Percentiles rank a stretch among this genome's conserved stretches.
Conservation (phyloP, 352 stramenopile species). For the Blastocystis sp. region DNA sequence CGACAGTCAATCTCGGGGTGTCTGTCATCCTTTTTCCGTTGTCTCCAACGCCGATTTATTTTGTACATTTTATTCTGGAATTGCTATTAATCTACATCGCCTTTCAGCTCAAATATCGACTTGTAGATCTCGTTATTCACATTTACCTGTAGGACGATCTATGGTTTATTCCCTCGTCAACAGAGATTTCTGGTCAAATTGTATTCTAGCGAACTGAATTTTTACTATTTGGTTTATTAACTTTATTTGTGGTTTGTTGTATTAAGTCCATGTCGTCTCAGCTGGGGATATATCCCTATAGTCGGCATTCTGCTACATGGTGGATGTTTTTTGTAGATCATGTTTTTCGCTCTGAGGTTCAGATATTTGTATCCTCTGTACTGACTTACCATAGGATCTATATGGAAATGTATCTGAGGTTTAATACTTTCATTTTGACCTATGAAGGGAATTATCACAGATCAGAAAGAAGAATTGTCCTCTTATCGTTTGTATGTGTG, state of each 20-base stretch:
- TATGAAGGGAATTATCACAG: too few relatives aligned
- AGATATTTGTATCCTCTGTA: neutral
- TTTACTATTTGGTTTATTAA: neutral
- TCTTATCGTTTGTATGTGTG: neutral
- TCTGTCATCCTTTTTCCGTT: slow-evolving; percentile 45
- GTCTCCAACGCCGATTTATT: slow-evolving; percentile 40
- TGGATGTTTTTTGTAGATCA: neutral
- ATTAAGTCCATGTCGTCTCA: neutral
- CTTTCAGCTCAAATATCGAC: slow-evolving; percentile 26
- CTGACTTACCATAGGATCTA: neutral
- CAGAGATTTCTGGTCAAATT: neutral
- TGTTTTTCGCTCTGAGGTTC: neutral
- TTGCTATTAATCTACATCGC: slow-evolving; percentile 16
- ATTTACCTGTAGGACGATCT: slow-evolving; percentile 8
- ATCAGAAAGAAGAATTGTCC: too few relatives aligned
- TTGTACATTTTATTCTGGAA: slow-evolving; percentile 54
- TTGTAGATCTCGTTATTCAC: neutral
- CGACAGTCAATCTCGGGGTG: neutral
- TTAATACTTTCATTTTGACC: too few relatives aligned
- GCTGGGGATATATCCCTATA: neutral
- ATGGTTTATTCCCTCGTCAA: slow-evolving; percentile 51
- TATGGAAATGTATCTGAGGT: neutral
- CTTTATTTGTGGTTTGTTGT: neutral
- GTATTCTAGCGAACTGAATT: neutral
- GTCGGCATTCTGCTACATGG: neutral